Conservation (phyloP, 495 filamentous ascomycete genomes). For the Jackrogersella multiformis region DNA sequence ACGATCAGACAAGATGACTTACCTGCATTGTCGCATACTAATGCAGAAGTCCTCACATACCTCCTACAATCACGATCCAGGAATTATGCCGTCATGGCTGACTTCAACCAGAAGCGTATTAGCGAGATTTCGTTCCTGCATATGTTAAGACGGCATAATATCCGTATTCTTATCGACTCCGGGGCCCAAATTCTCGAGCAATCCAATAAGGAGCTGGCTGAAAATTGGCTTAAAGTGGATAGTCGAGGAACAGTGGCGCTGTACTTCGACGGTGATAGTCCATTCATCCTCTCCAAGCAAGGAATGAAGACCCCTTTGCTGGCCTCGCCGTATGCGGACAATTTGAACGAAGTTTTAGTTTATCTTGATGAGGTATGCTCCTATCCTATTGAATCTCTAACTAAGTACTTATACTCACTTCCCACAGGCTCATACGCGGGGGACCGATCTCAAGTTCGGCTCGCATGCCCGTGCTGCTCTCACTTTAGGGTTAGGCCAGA, state of each 20-base stretch:
- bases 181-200: conserved; percentile 60
- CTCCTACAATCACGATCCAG: conserved; percentile 56
- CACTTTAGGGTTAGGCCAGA: conserved; percentile 56
- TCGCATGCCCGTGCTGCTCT: conserved; percentile 51
- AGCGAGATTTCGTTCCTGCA: conserved; percentile 50
- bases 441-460: conserved; percentile 59
- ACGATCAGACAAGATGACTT: conserved; percentile 63
- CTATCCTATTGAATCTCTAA: not conserved
- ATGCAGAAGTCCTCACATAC: conserved; percentile 62
- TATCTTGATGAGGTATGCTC: conserved; percentile 35
- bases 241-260: conserved; percentile 43
- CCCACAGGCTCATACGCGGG: conserved; percentile 55
- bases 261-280: conserved; percentile 52
- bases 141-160: conserved; percentile 43
- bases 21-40: conserved; percentile 54
- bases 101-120: conserved; percentile 42
- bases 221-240: conserved; percentile 58
- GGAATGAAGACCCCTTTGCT: conserved; percentile 42
- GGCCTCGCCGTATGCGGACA: conserved; percentile 53
- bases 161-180: conserved; percentile 60
- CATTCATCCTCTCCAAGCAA: conserved; percentile 44
- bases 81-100: conserved; percentile 48
- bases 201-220: conserved; percentile 51
- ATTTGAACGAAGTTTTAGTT: conserved; percentile 54
- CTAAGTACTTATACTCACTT: not conserved